Base-by-base conservation (phyloP, 208 protist genomes). In the Herpetomonas muscarum region DNA sequence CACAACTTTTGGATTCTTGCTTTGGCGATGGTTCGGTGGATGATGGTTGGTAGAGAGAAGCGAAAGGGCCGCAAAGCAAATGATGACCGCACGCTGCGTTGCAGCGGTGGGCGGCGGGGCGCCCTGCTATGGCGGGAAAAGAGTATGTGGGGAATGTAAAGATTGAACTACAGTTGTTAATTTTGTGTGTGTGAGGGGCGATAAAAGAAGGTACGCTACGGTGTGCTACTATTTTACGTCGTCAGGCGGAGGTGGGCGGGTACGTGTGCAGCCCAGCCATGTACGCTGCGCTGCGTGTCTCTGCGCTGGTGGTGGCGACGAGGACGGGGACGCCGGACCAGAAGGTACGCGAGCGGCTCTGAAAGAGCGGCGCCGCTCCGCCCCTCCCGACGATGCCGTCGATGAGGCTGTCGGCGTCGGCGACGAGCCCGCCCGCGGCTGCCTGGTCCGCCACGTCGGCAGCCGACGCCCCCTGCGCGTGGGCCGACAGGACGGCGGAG, bases 201-300 rank as follows among this genome's bases (percentile, higher is more conserved):
- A n/a, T n/a, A n/a, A n/a, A n/a, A n/a, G n/a, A n/a, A n/a, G n/a
- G n/a, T n/a, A n/a, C n/a, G n/a, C n/a, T n/a, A n/a, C n/a, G n/a
- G n/a, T n/a, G n/a, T n/a, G n/a, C n/a, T n/a, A 46, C 36, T 64
- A 55, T 3, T 54, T 39, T 7, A 54, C 37, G 3, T 55, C 30
- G 26, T 42, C 49, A 53, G 12, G 24, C 55, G 32, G 44, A 48
- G 48, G 67, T 60, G 3, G 85, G 76, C 26, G 85, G 85, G 61
- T 81, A 79, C 76, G 87, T 84, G 17, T 62, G 32, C 37, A 87
- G 45, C 6, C 81, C 85, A 29, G 85, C 51, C 39, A 73, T 76
- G 47, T 83, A 88, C 36, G 85, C 77, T 5, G 57, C 58, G 15
- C 60, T 26, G 21, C 85, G 71, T 9, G 81, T 87, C n/a, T 2